These are phyloP conservation scores for Plasmodium gonderi DNA, from an alignment of 169 alveolate species.

Conservation along the genomic window DNA sequence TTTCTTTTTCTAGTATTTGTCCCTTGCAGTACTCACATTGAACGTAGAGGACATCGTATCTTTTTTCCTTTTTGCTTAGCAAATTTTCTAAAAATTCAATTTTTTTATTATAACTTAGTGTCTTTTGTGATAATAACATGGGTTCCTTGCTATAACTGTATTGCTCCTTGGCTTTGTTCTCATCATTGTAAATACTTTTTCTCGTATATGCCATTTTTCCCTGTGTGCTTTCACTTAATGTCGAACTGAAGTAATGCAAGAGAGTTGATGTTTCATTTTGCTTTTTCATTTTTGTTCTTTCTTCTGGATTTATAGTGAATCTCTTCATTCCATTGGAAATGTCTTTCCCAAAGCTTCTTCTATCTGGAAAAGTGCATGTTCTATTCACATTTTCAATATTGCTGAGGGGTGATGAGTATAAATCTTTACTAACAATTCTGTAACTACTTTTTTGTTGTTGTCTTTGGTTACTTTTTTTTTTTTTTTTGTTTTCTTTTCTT, in stretches of 20 bases:
- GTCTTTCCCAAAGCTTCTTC: background rate
- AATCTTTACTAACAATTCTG: background rate
- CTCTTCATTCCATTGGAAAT: background rate
- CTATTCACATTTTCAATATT: background rate
- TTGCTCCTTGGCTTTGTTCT: background rate
- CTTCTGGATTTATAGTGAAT: background rate
- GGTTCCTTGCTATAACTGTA: background rate
- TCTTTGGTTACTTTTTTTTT: background rate
- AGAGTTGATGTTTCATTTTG: background rate
- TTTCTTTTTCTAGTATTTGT: conserved; percentile 40
- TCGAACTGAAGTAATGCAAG: background rate
- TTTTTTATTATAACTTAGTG: background rate
- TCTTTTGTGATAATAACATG: background rate
- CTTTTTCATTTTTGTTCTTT: background rate
- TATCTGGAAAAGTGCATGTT: background rate
- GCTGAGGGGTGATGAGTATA: background rate
- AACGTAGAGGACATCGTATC: conserved; percentile 25
- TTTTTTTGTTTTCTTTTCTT: background rate
- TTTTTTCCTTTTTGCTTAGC: conserved; percentile 8
- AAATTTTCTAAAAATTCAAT: conserved; percentile 13
- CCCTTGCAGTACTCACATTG: conserved; percentile 72
- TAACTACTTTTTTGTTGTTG: background rate
- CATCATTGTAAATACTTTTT: background rate
- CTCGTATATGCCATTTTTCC: too few relatives aligned
- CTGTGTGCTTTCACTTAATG: background rate